Evolutionary conservation across 2,329 filamentous ascomycete species (phyloP).

Genomic region (Hawksworthiomyces lignivorus): DNA sequence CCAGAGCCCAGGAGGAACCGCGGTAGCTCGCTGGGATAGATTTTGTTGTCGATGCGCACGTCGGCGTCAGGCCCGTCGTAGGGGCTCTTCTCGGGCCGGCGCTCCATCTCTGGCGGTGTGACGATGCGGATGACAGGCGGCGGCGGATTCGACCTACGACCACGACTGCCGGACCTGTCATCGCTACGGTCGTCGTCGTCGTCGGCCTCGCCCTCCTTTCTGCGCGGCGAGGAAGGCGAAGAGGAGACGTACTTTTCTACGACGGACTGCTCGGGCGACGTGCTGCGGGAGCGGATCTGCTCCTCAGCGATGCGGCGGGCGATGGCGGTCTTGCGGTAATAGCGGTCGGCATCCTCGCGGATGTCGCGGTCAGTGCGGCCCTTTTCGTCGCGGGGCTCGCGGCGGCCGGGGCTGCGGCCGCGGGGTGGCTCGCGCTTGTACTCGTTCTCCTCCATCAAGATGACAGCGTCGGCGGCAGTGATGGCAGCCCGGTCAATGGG

Average conservation of each 20-base stretch:
- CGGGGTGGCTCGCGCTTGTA: constrained; percentile 18
- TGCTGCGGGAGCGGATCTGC: constrained; percentile 44
- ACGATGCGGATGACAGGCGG: constrained; percentile 37
- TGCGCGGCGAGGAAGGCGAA: no score
- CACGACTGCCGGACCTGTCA: neutral
- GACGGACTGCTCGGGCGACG: constrained; percentile 45
- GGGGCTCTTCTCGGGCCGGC: constrained; percentile 35
- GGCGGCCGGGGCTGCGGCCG: constrained; percentile 9
- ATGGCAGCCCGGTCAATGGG: constrained; percentile 38
- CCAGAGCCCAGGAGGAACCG: constrained; percentile 25
- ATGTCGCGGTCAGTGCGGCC: constrained; percentile 16
- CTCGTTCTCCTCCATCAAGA: constrained; percentile 30
- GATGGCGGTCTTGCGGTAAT: constrained; percentile 48
- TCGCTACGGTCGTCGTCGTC: neutral
- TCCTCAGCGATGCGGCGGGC: constrained; percentile 47
- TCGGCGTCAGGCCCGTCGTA: constrained; percentile 57
- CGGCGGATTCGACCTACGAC: constrained; percentile 21
- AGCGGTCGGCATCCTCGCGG: constrained; percentile 49
- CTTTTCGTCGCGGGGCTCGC: constrained; percentile 10
- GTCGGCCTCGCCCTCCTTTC: constrained; percentile 9
- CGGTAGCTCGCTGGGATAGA: constrained; percentile 44
- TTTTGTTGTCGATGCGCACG: constrained; percentile 51
- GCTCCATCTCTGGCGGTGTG: constrained; percentile 46
- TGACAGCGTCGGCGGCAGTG: constrained; percentile 37
- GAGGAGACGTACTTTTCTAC: constrained; percentile 40